A percentile compares a stretch with the other conserved stretches of the same genome.
Evolutionary conservation across 202 grass and related monocot genomes (phyloP).

Genomic region (Zizania palustris): DNA sequence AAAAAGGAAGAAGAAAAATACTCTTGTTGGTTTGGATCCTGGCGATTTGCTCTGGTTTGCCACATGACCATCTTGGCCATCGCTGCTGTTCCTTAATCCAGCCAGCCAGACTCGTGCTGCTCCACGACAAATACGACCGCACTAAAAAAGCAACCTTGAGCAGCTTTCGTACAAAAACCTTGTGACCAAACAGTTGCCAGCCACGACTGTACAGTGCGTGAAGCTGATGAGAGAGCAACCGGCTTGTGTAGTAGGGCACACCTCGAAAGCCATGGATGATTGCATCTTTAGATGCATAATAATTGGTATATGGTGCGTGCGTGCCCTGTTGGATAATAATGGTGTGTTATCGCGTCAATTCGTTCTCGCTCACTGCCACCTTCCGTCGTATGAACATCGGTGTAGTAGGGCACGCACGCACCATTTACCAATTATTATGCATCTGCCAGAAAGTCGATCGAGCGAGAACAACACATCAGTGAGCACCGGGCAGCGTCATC

Average conservation of each 20-base stretch:
- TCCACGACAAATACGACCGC: not conserved
- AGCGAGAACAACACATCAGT: not conserved
- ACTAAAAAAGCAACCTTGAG: not conserved
- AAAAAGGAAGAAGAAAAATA: too few relatives aligned
- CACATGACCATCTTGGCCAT: not conserved
- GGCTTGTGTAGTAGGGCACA: not conserved
- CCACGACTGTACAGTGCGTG: not conserved
- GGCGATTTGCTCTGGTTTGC: not conserved
- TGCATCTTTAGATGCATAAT: not conserved
- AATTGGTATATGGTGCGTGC: not conserved
- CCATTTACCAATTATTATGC: too few relatives aligned
- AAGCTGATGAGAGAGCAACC: not conserved
- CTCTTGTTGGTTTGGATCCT: not conserved
- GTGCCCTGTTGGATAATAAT: not conserved
- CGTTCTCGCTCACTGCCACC: too few relatives aligned
- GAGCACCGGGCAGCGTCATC: not conserved
- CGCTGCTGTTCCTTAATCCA: not conserved
- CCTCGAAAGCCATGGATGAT: not conserved
- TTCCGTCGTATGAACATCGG: too few relatives aligned
- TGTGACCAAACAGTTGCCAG: conserved; percentile 24
- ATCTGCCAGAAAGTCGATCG: conserved; percentile 6
- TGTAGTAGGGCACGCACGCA: not conserved
- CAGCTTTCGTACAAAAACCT: not conserved
- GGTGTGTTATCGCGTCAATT: not conserved
- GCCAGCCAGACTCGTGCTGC: not conserved